Percentiles rank a stretch among this genome's conserved stretches.
phyloP scores from a whole-genome alignment of 2,329 filamentous ascomycete genomes.

The Triangularia setosa region DNA sequence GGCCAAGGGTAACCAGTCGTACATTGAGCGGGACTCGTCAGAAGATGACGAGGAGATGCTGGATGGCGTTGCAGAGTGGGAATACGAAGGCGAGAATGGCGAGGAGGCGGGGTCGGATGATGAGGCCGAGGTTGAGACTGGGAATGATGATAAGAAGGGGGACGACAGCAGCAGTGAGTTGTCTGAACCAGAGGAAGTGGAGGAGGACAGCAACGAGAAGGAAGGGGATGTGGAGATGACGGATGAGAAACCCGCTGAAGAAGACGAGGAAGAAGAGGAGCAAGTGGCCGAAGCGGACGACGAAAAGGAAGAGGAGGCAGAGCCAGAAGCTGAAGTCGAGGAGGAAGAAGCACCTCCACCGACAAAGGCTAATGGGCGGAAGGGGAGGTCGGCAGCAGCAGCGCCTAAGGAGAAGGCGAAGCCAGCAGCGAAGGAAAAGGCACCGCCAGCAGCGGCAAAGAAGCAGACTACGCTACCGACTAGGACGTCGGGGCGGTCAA shows the following conservation, averaged over 20 bases:
- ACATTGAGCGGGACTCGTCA: constrained; percentile 54
- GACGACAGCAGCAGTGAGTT: constrained; percentile 3
- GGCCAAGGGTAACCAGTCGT: constrained; percentile 43
- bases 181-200: constrained; percentile 12
- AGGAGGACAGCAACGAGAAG: constrained; percentile 11
- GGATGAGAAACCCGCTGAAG: neutral
- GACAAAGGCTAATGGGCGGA: neutral
- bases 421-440: neutral
- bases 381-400: neutral
- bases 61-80: constrained; percentile 57
- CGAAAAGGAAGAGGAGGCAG: neutral
- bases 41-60: constrained; percentile 61
- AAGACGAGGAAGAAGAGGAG: neutral
- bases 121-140: neutral
- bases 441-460: neutral
- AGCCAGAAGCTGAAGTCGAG: constrained; percentile 1
- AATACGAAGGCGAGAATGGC: constrained; percentile 36
- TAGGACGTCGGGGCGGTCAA: constrained; percentile 9
- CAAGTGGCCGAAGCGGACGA: neutral
- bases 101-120: neutral
- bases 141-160: neutral
- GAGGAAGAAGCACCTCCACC: neutral
- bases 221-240: constrained; percentile 5
- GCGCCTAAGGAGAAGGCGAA: constrained; percentile 12
- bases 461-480: constrained; percentile 1